Conservation (phyloP, 441 rosid genomes). For the Aleurites moluccanus region DNA sequence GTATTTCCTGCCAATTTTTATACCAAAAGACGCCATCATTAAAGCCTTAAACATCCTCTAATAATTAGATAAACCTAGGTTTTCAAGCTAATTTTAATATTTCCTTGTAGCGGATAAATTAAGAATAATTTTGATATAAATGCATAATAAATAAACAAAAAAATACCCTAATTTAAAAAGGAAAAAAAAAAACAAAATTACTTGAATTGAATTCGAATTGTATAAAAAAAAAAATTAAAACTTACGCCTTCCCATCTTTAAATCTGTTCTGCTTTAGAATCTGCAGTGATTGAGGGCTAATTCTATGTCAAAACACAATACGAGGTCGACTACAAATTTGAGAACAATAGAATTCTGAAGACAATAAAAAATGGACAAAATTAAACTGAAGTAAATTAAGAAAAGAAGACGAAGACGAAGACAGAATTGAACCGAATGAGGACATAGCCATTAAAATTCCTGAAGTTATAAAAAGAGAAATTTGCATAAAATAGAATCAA, state of each 20-base stretch:
- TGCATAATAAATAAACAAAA: neutral
- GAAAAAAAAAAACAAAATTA: neutral
- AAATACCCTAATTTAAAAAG: conserved; percentile 15
- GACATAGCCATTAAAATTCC: conserved; percentile 56
- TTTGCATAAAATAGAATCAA: neutral
- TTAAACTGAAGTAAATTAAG: conserved; percentile 30
- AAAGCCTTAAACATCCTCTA: neutral
- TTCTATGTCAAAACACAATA: conserved; percentile 29
- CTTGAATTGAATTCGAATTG: conserved; percentile 3
- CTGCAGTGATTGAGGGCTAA: neutral
- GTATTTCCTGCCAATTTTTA: conserved; percentile 45
- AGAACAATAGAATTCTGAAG: conserved; percentile 24
- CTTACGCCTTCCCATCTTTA: conserved; percentile 76
- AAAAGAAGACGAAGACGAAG: conserved; percentile 26
- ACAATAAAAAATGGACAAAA: conserved; percentile 25
- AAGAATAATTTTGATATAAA: too few relatives aligned
- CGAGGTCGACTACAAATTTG: conserved; percentile 39
- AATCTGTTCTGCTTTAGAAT: neutral
- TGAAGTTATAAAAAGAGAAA: neutral
- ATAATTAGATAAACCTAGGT: neutral
- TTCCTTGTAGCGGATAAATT: too few relatives aligned
- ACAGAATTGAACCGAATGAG: conserved; percentile 33
- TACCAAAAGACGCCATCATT: neutral
- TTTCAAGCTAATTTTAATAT: neutral
- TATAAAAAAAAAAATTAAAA: neutral